Conservation (phyloP, 176 grass and related monocot species). For the Areca catechu region DNA sequence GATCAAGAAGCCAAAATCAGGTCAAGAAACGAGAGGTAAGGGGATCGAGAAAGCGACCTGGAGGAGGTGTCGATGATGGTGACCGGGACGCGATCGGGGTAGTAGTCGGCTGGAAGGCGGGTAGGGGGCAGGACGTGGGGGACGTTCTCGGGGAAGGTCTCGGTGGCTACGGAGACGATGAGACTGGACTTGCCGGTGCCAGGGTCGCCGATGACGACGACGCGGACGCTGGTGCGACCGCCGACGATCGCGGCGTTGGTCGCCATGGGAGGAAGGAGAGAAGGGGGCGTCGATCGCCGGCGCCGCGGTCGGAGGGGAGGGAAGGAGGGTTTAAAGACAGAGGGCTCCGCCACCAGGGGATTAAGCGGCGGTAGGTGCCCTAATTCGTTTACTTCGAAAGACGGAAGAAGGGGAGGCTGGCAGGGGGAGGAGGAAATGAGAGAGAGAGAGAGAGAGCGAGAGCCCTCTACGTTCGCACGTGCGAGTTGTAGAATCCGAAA, state of each 20-base stretch:
- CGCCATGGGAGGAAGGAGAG: no score
- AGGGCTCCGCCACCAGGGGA: no score
- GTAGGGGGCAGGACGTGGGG: slow-evolving; percentile 63
- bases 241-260: slow-evolving; percentile 5
- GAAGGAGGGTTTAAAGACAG: no score
- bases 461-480: no score
- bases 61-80: slow-evolving; percentile 90
- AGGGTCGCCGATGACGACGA: slow-evolving; percentile 73
- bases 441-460: no score
- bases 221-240: slow-evolving; percentile 57
- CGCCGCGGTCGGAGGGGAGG: no score
- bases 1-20: neutral
- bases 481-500: no score
- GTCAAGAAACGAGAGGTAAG: neutral
- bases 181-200: slow-evolving; percentile 93
- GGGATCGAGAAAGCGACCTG: slow-evolving; percentile 18
- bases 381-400: no score
- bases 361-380: no score
- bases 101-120: slow-evolving; percentile 78
- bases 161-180: slow-evolving; percentile 68
- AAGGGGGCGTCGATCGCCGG: no score
- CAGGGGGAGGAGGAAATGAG: no score
- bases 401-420: no score
- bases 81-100: slow-evolving; percentile 87
- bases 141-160: slow-evolving; percentile 73